Conservation (phyloP, 1,139 yeast species). For the Kodamaea sp. region DNA sequence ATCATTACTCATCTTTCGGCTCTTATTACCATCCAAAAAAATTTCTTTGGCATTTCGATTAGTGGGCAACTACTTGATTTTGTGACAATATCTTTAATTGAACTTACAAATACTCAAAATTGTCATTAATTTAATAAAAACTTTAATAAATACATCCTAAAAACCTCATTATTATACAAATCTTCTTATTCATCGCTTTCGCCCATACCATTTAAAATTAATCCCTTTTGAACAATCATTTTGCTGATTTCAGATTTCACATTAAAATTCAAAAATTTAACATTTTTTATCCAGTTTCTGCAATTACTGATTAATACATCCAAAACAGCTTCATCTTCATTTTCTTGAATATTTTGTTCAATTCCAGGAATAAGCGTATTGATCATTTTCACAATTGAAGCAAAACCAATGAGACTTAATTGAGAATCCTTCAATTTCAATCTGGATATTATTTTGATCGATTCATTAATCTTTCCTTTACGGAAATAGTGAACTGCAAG, state of each 20-base stretch:
- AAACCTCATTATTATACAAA: constrained; percentile 5
- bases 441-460: constrained; percentile 24
- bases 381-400: constrained; percentile 29
- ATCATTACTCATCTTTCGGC: too few relatives aligned
- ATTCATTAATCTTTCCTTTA: constrained; percentile 17
- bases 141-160: too few relatives aligned
- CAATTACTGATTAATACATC: constrained; percentile 6
- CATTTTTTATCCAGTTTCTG: constrained; percentile 28
- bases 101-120: too few relatives aligned
- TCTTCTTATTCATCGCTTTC: constrained; percentile 14
- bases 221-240: constrained; percentile 31
- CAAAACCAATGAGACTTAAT: constrained; percentile 26
- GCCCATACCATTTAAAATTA: constrained; percentile 30
- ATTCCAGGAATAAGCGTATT: constrained; percentile 21
- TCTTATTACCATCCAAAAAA: too few relatives aligned
- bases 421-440: constrained; percentile 19
- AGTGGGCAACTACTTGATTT: too few relatives aligned
- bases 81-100: too few relatives aligned
- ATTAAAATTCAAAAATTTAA: constrained; percentile 19
- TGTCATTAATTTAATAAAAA: too few relatives aligned
- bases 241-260: constrained; percentile 31
- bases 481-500: constrained; percentile 25
- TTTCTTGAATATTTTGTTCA: constrained; percentile 17
- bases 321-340: not conserved
- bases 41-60: too few relatives aligned